Conservation (phyloP, 306 rosid genomes). For the Ammopiptanthus mongolicus region DNA sequence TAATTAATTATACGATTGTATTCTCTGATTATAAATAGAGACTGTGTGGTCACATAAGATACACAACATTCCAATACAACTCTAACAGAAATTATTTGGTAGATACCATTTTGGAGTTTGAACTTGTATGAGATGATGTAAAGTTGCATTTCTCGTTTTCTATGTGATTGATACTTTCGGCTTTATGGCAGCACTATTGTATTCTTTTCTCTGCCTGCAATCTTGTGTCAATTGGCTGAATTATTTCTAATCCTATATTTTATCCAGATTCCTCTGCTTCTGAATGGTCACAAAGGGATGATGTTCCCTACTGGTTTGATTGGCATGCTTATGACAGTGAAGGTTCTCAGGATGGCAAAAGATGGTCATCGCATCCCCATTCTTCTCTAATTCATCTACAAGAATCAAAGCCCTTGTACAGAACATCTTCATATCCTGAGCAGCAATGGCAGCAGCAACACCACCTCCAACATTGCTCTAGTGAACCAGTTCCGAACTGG, state of each 20-base stretch:
- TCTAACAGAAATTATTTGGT: not conserved
- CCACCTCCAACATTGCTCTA: slow-evolving; percentile 46
- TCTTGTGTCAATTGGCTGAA: not conserved
- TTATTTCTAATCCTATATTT: slow-evolving; percentile 5
- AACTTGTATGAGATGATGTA: not conserved
- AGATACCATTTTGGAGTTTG: not conserved
- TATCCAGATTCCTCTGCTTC: slow-evolving; percentile 46
- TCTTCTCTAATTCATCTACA: slow-evolving; percentile 27
- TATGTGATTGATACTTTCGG: not conserved
- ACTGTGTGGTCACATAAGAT: no score
- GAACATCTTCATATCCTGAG: slow-evolving; percentile 87
- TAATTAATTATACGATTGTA: no score
- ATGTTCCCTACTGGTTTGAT: slow-evolving; percentile 35
- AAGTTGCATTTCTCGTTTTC: not conserved
- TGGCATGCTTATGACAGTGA: slow-evolving; percentile 34
- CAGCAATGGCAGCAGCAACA: slow-evolving; percentile 56
- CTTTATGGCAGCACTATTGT: not conserved
- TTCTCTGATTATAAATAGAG: no score
- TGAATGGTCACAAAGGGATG: slow-evolving; percentile 51
- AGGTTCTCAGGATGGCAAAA: slow-evolving; percentile 29
- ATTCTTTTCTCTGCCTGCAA: not conserved
- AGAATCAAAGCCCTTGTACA: slow-evolving; percentile 60
- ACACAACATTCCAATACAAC: no score
- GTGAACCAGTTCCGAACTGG: slow-evolving; percentile 65
- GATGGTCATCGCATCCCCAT: slow-evolving; percentile 71